Percentiles rank a stretch among this genome's conserved stretches.
These are phyloP conservation scores for Calonectria hongkongensis DNA, from an alignment of 2,329 filamentous ascomycete genomes.

Conservation along the genomic window DNA sequence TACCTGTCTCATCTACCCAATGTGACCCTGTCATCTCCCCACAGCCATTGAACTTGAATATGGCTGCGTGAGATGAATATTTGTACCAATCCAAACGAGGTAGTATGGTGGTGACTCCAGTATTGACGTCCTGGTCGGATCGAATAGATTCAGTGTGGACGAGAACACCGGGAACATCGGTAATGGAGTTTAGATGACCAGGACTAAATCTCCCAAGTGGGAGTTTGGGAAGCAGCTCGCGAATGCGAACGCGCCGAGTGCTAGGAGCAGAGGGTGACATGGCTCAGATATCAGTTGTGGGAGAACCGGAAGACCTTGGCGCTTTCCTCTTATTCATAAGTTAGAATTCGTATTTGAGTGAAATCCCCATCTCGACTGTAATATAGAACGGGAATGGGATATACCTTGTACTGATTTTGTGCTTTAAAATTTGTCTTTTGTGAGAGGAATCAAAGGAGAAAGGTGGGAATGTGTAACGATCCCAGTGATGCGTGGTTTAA, in stretches of 20 bases:
- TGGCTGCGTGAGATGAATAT: conserved; percentile 66
- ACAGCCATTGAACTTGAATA: conserved; percentile 78
- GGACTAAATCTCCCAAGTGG: conserved; percentile 65
- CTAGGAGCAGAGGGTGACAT: neutral
- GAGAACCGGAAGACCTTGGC: no score
- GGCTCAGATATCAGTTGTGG: neutral
- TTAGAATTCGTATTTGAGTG: no score
- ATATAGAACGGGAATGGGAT: no score
- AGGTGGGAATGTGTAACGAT: neutral
- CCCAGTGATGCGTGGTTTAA: neutral
- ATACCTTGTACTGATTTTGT: no score
- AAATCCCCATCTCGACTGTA: no score
- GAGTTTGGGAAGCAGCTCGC: conserved; percentile 66
- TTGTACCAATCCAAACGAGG: conserved; percentile 67
- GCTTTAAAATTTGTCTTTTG: no score
- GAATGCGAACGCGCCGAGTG: conserved; percentile 56
- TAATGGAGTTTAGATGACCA: conserved; percentile 69
- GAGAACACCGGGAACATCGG: conserved; percentile 69
- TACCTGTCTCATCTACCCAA: conserved; percentile 78
- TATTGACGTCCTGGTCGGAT: conserved; percentile 63
- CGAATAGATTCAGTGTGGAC: conserved; percentile 67
- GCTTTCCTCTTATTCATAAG: no score
- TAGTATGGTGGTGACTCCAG: conserved; percentile 70
- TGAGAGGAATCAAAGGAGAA: neutral
- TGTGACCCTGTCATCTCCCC: conserved; percentile 78